phyloP scores from a whole-genome alignment of 2,329 filamentous ascomycete genomes.

The Phaeosphaeria sp. region DNA sequence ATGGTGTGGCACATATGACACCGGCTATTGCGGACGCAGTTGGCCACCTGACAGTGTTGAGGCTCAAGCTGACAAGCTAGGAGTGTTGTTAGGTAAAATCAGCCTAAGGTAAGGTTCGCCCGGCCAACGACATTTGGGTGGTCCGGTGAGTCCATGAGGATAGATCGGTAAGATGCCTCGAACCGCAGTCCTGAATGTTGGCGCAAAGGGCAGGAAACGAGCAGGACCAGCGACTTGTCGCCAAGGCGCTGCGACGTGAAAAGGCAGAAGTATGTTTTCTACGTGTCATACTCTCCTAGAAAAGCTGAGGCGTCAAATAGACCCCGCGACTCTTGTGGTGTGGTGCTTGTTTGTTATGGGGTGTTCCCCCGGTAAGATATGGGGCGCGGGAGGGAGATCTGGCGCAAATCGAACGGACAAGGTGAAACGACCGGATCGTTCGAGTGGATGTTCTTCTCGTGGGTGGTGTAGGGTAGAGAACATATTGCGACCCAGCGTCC shows the following conservation, averaged over 20 bases:
- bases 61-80: conserved; percentile 19
- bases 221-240: not conserved
- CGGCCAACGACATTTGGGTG: conserved; percentile 1
- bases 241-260: not conserved
- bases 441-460: not conserved
- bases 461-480: not conserved
- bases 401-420: not conserved
- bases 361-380: not conserved
- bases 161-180: not conserved
- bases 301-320: no score
- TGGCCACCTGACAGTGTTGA: conserved; percentile 22
- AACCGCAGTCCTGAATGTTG: not conserved
- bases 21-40: conserved; percentile 20
- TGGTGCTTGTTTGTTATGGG: not conserved
- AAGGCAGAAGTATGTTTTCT: not conserved
- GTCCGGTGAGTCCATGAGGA: conserved; percentile 15
- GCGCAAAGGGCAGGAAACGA: not conserved
- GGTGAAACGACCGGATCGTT: not conserved
- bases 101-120: conserved; percentile 9
- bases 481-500: not conserved
- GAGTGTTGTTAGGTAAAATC: conserved; percentile 8
- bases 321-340: no score
- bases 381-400: not conserved
- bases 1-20: conserved; percentile 18
- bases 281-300: no score